Evolutionary conservation across 805 yeast genomes (phyloP).

Genomic region (Lipomyces orientalis): DNA sequence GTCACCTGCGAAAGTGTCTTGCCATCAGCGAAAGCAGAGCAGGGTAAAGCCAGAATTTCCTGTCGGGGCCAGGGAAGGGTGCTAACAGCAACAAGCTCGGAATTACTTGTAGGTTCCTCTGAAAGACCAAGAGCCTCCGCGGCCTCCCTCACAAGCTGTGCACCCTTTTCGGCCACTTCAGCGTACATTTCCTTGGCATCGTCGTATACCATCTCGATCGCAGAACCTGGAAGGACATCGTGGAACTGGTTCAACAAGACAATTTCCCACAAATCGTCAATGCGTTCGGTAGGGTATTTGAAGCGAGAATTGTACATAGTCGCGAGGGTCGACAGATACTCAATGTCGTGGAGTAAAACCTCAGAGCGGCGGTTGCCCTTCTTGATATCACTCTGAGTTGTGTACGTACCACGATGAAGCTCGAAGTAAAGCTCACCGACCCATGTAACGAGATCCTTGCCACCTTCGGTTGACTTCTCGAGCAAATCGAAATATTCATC

Average conservation of each 20-base stretch:
- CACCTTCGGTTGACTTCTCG: constrained; percentile 65
- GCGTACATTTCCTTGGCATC: constrained; percentile 82
- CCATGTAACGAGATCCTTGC: constrained; percentile 80
- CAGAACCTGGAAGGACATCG: constrained; percentile 97
- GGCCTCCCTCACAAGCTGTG: constrained; percentile 59
- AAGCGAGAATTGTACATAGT: constrained; percentile 62
- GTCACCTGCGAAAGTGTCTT: constrained; percentile 21
- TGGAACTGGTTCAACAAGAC: constrained; percentile 92
- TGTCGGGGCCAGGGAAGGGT: constrained; percentile 40
- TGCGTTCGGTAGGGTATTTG: constrained; percentile 71
- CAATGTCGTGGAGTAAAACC: constrained; percentile 80
- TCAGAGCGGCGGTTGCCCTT: constrained; percentile 79
- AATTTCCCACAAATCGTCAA: constrained; percentile 83
- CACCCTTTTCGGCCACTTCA: constrained; percentile 59
- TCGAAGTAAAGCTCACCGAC: constrained; percentile 92
- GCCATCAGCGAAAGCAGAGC: background rate
- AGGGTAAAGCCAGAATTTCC: constrained; percentile 25
- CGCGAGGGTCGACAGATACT: constrained; percentile 77
- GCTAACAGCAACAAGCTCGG: constrained; percentile 36
- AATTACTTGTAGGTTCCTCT: constrained; percentile 19
- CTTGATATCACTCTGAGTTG: constrained; percentile 89
- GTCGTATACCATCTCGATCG: constrained; percentile 92
- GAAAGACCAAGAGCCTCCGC: constrained; percentile 51
- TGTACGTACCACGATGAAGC: constrained; percentile 96
- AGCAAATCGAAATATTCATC: constrained; percentile 78